Base-by-base conservation (phyloP, 129 eudicot genomes). In the Ambrosia artemisiifolia region DNA sequence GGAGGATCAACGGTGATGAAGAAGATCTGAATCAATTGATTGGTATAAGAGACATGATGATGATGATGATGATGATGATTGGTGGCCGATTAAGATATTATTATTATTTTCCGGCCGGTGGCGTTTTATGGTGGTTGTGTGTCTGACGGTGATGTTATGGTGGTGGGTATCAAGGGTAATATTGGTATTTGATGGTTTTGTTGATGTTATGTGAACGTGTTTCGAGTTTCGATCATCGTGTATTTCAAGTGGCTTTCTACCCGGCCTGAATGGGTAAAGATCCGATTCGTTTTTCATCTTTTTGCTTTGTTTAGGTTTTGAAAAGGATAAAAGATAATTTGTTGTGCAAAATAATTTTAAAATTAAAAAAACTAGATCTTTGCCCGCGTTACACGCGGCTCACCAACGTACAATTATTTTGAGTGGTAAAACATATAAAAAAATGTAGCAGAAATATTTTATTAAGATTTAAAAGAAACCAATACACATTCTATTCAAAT, bases 91-190 rank as follows among this genome's bases (percentile, higher is more conserved):
- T 40, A 67, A 18, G 51, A 30, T 40, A 36, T 13, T 1, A 3
- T 13, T 1, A 3, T 4, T 65, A 24, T 40, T 75, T 67, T 67
- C 80, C 80, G 62, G 80, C 62, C 17, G 68, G 50, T 57, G 62
- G 48, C 32, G 67, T 30, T 66, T 42, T 12, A 24, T 24, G 66
- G 13, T 11, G 17, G 28, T 35, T 5, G 42, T 5, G 75, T 51
- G 17, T 24, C 28, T 24, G 28, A 24, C 17, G 68, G 50, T 57
- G 62, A 34, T 44, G 67, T 44, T 13, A 40, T 10, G 67, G n/a
- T 12, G 18, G 32, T 40, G 3, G 76, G 10, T 54, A 18, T 11
- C 76, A 48, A 61, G 69, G 69, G 69, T 13, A 72, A 43, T 59
- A 72, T 60, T 56, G 46, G 76, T 60, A 72, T 54, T 70, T 36